phyloP scores from a whole-genome alignment of 371 early-diverging fungal genomes.

The Cokeromyces recurvatus region DNA sequence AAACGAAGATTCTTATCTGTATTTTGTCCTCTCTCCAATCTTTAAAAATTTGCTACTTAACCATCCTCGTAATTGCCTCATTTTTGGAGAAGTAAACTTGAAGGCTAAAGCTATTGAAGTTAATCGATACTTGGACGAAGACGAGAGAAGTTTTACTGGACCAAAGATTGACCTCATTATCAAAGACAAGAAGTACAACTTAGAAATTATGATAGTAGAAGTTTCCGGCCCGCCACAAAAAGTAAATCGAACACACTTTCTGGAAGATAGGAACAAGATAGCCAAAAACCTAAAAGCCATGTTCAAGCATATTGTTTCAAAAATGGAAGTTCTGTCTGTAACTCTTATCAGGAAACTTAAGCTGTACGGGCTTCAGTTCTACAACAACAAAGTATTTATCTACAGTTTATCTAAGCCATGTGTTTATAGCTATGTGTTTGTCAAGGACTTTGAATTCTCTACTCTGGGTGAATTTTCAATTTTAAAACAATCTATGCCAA shows the following conservation, averaged over 20 bases:
- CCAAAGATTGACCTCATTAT: slow-evolving; percentile 11
- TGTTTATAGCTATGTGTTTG: no score
- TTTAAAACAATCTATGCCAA: no score
- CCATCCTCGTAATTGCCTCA: not conserved
- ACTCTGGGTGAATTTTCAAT: no score
- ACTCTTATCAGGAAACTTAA: slow-evolving; percentile 2
- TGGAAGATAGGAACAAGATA: no score
- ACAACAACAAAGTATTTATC: no score
- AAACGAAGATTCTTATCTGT: slow-evolving; percentile 4
- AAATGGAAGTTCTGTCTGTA: slow-evolving; percentile 3
- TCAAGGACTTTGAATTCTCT: no score
- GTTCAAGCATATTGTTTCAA: slow-evolving; percentile 3
- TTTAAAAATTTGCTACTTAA: slow-evolving; percentile 2
- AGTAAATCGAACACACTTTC: slow-evolving; percentile 3
- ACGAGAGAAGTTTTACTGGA: slow-evolving; percentile 7
- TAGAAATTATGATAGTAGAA: slow-evolving; percentile 7
- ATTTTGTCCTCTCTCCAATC: slow-evolving; percentile 3
- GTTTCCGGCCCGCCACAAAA: slow-evolving; percentile 7
- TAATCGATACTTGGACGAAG: slow-evolving; percentile 2
- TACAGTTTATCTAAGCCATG: no score
- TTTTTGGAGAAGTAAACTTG: slow-evolving; percentile 8
- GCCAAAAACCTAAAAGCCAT: slow-evolving; percentile 9
- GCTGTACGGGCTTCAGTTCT: not conserved
- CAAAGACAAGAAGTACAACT: slow-evolving; percentile 4
- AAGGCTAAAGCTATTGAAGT: slow-evolving; percentile 9